Evolutionary conservation across 2,329 filamentous ascomycete species (phyloP).

Genomic region (Diaporthe citri): DNA sequence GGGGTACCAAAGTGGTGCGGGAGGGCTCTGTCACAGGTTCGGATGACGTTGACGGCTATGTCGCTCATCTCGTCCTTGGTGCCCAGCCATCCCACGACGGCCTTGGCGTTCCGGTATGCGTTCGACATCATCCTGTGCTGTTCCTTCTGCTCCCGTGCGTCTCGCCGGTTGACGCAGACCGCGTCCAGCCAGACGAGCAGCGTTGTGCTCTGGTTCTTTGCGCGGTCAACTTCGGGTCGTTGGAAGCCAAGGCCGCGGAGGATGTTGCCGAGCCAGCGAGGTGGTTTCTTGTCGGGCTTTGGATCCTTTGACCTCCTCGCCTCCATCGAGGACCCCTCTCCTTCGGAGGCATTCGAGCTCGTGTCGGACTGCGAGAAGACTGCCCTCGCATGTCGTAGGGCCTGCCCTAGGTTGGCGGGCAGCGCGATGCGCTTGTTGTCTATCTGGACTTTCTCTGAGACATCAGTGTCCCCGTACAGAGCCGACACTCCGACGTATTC

Average conservation of each 20-base stretch:
- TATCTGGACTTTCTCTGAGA: constrained; percentile 28
- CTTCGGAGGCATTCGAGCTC: constrained; percentile 15
- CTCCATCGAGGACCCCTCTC: background rate
- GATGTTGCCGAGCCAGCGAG: constrained; percentile 34
- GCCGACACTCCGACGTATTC: constrained; percentile 35
- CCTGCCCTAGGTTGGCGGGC: constrained; percentile 21
- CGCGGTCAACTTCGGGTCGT: constrained; percentile 19
- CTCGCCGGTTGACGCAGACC: constrained; percentile 44
- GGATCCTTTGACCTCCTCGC: background rate
- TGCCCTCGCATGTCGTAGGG: constrained; percentile 33
- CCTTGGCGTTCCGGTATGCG: constrained; percentile 44
- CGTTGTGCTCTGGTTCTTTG: background rate
- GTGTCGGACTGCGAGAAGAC: constrained; percentile 21
- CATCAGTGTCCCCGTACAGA: constrained; percentile 31
- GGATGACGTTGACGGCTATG: constrained; percentile 18
- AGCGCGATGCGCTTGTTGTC: constrained; percentile 29
- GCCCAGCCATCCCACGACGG: constrained; percentile 45
- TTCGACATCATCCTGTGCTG: constrained; percentile 44
- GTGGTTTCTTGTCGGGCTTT: constrained; percentile 8
- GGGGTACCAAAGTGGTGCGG: constrained; percentile 50
- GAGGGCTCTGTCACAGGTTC: constrained; percentile 46
- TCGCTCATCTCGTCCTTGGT: constrained; percentile 38
- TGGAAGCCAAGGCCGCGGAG: constrained; percentile 27
- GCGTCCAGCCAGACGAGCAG: constrained; percentile 46
- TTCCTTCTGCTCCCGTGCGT: constrained; percentile 42